These are phyloP conservation scores for Lyophyllum semitale DNA, from an alignment of 768 basidiomycete genomes.

Conservation along the genomic window DNA sequence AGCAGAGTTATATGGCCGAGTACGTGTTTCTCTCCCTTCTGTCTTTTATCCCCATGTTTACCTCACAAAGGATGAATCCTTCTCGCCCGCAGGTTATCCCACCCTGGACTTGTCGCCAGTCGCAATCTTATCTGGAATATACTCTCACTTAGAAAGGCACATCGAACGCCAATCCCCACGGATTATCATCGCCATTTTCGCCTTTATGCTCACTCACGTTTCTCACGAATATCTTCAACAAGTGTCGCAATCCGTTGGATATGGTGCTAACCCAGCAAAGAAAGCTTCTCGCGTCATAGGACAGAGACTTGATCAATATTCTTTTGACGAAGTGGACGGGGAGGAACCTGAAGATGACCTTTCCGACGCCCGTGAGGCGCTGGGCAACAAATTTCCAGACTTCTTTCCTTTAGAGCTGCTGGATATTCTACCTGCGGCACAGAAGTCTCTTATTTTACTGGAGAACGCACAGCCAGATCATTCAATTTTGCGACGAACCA, in stretches of 20 bases:
- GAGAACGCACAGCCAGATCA: constrained; percentile 67
- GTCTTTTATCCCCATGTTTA: constrained; percentile 1
- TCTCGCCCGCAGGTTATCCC: constrained; percentile 40
- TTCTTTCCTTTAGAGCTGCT: constrained; percentile 61
- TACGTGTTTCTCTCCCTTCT: constrained; percentile 30
- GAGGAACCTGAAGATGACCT: constrained; percentile 40
- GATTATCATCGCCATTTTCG: constrained; percentile 53
- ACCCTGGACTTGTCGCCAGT: constrained; percentile 45
- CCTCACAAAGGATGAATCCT: constrained; percentile 31
- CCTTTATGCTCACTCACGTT: constrained; percentile 65
- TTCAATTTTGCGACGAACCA: constrained; percentile 43
- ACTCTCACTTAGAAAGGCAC: constrained; percentile 54
- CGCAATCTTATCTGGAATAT: constrained; percentile 61
- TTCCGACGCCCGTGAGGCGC: constrained; percentile 34
- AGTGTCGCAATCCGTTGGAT: constrained; percentile 64
- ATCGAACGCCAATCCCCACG: constrained; percentile 54
- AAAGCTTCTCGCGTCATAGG: constrained; percentile 25
- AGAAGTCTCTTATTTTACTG: constrained; percentile 68
- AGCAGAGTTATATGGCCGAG: constrained; percentile 59
- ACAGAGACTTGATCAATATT: constrained; percentile 29
- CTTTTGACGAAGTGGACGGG: constrained; percentile 39
- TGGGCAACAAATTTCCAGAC: constrained; percentile 53
- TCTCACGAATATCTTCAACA: constrained; percentile 65
- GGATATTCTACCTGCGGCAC: constrained; percentile 60
- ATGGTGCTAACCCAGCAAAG: constrained; percentile 31